These are phyloP conservation scores for Euphorbia celastroides DNA, from an alignment of 441 rosid species.

Conservation along the genomic window DNA sequence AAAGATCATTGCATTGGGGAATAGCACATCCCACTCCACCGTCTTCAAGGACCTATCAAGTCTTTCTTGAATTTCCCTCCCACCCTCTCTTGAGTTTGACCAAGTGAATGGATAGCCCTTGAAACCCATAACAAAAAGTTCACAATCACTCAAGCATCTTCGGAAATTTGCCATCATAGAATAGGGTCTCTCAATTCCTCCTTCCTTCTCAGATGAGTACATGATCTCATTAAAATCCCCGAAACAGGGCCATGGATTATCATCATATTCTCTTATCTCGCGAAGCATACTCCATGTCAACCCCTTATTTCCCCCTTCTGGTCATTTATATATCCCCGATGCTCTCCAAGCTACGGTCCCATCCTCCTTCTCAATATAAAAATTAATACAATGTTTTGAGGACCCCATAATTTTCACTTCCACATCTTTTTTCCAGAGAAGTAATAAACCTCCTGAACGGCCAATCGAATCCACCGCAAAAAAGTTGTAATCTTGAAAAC, in stretches of 20 bases:
- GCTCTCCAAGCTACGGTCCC: not conserved
- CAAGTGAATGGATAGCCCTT: not conserved
- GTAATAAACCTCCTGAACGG: not conserved
- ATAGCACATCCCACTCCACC: not conserved
- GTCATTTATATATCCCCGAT: not conserved
- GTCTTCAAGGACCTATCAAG: not conserved
- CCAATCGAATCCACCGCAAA: not conserved
- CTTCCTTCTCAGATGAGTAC: not conserved
- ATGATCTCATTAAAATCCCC: not conserved
- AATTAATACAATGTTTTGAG: not conserved
- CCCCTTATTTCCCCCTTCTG: not conserved
- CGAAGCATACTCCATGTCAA: not conserved
- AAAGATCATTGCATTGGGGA: not conserved
- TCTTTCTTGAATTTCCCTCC: not conserved
- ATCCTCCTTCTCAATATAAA: not conserved
- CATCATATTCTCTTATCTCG: not conserved
- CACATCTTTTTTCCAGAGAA: not conserved
- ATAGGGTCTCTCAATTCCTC: not conserved
- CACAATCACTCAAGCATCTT: not conserved
- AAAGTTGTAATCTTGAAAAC: not conserved
- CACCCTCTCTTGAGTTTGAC: not conserved
- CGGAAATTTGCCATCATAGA: not conserved
- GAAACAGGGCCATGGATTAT: not conserved
- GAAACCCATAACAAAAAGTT: not conserved
- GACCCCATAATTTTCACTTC: not conserved